phyloP scores from a whole-genome alignment of 768 basidiomycete genomes.

The Auriculariales sp. region DNA sequence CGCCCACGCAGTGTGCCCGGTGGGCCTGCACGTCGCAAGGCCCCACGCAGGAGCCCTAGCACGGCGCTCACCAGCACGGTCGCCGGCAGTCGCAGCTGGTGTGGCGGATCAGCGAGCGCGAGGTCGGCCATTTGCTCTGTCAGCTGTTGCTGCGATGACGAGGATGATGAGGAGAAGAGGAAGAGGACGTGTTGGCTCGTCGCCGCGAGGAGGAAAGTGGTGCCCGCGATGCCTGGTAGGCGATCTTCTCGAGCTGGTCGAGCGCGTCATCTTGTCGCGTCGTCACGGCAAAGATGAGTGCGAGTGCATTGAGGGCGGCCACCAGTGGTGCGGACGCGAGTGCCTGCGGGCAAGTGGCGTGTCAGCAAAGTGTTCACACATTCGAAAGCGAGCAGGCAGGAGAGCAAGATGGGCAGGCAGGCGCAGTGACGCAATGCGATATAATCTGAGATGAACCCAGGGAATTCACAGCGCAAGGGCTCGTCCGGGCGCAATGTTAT shows the following conservation, averaged over 20 bases:
- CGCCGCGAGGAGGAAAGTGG: not conserved
- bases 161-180: not conserved
- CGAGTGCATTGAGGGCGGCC: not conserved
- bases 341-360: not conserved
- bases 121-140: too few species aligned
- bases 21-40: not conserved
- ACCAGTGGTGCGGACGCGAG: not conserved
- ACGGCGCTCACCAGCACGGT: not conserved
- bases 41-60: not conserved
- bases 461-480: too few species aligned
- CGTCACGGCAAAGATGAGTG: not conserved
- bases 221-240: not conserved
- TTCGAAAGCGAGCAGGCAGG: too few species aligned
- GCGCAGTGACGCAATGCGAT: too few species aligned
- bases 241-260: conserved; percentile 1
- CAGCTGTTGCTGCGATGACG: too few species aligned
- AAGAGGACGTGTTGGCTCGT: not conserved
- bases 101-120: not conserved
- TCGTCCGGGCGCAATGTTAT: too few species aligned
- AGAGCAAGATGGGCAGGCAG: too few species aligned
- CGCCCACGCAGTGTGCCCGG: not conserved
- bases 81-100: not conserved
- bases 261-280: not conserved
- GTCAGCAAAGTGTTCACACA: too few species aligned
- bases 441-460: too few species aligned